Conservation (phyloP, 768 basidiomycete genomes). For the Pleurotus tuber-regium region DNA sequence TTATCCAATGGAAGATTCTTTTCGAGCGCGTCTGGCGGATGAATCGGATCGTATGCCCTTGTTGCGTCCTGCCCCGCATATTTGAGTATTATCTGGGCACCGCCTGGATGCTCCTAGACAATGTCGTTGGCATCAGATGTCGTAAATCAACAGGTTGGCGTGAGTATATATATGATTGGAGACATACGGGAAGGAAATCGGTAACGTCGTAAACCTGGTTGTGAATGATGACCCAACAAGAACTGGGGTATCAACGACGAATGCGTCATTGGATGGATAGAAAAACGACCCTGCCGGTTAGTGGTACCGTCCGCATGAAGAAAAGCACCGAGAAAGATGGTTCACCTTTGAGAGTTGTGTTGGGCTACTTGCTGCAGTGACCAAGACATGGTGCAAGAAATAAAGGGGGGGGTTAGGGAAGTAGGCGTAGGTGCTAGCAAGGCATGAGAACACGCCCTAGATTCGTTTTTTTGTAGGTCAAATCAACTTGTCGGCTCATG, state of each 20-base stretch:
- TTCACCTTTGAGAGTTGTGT: constrained; percentile 54
- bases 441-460: neutral
- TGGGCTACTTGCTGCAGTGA: constrained; percentile 56
- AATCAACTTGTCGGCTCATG: constrained; percentile 5
- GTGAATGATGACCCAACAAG: constrained; percentile 83
- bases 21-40: constrained; percentile 78
- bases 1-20: constrained; percentile 68
- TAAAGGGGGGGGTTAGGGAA: constrained; percentile 15
- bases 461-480: constrained; percentile 1
- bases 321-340: constrained; percentile 11
- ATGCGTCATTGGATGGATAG: constrained; percentile 1
- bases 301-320: too few relatives aligned
- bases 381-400: constrained; percentile 32
- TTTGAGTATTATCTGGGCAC: constrained; percentile 74
- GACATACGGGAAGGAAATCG: constrained; percentile 62
- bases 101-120: constrained; percentile 74
- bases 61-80: constrained; percentile 90
- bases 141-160: constrained; percentile 2
- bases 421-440: neutral
- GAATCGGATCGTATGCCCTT: constrained; percentile 72
- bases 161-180: too few relatives aligned
- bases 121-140: constrained; percentile 1
- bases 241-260: constrained; percentile 36
- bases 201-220: constrained; percentile 86
- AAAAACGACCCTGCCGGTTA: constrained; percentile 4